A percentile compares a stretch with the other conserved stretches of the same genome.
These are phyloP conservation scores for Lophiostoma macrostomum DNA, from an alignment of 495 filamentous ascomycete genomes.

Conservation along the genomic window DNA sequence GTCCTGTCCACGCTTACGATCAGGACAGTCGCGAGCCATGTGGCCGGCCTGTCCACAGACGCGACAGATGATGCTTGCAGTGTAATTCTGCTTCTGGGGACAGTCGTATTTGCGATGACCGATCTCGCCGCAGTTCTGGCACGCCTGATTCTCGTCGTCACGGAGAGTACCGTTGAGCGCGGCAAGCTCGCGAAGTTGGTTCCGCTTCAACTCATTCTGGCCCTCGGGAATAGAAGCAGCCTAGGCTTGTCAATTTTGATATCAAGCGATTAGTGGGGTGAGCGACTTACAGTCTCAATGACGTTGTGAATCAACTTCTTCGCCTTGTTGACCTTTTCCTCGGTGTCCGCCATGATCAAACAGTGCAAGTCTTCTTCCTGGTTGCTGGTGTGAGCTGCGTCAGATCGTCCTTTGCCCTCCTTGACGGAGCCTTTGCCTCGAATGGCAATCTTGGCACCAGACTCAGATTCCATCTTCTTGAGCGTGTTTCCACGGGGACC, in stretches of 20 bases:
- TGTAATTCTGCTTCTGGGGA: constrained; percentile 95
- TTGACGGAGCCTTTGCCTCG: constrained; percentile 99
- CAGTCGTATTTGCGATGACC: constrained; percentile 99
- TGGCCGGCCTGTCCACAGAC: constrained; percentile 94
- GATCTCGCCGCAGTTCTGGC: constrained; percentile 99
- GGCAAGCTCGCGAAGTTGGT: constrained; percentile 94
- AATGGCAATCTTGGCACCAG: constrained; percentile 95
- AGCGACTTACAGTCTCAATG: constrained; percentile 85
- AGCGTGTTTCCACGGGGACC: constrained; percentile 98
- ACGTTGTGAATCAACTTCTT: constrained; percentile 96
- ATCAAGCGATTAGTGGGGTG: neutral
- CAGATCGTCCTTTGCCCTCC: constrained; percentile 98
- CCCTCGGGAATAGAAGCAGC: constrained; percentile 97
- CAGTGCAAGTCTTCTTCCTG: constrained; percentile 99
- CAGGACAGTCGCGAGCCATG: constrained; percentile 91
- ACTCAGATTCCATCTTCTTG: constrained; percentile 99
- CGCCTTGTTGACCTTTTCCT: constrained; percentile 97
- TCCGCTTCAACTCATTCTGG: constrained; percentile 96
- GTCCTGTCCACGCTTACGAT: constrained; percentile 81
- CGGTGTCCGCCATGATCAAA: constrained; percentile 97
- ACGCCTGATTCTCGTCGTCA: constrained; percentile 98
- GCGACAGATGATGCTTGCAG: constrained; percentile 97
- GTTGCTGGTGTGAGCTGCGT: constrained; percentile 97
- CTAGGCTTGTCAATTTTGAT: constrained; percentile 45
- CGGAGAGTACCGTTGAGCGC: constrained; percentile 97